A percentile compares a stretch with the other conserved stretches of the same genome.
Conservation (phyloP, 75 land plant genomes). For the Larix kaempferi region DNA sequence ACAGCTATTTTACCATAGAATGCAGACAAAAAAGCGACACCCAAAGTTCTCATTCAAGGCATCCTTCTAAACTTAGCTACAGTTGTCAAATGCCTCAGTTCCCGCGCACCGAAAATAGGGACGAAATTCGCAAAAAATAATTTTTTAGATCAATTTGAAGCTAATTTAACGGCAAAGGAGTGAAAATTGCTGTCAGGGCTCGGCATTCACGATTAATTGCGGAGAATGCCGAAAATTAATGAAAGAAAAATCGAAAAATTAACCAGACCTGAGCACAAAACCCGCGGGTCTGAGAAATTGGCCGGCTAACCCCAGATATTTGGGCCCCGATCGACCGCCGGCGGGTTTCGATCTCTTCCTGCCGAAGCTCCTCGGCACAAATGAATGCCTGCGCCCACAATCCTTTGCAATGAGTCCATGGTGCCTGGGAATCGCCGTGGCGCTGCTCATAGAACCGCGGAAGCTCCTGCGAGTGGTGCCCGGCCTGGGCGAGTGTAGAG, state of each 20-base stretch:
- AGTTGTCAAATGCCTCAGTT: not conserved
- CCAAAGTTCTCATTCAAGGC: not conserved
- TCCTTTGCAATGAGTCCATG: constrained; percentile 9
- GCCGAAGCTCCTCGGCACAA: constrained; percentile 7
- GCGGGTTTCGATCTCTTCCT: constrained; percentile 2
- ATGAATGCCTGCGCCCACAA: constrained; percentile 1
- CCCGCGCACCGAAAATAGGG: not conserved
- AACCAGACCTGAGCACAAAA: not conserved
- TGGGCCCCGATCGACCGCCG: not conserved
- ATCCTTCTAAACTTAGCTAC: not conserved
- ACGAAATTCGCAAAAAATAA: not conserved
- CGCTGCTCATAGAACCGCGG: constrained; percentile 8
- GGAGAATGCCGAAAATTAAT: too few relatives aligned
- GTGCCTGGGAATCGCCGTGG: not conserved
- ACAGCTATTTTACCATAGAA: not conserved
- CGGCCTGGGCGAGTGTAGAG: constrained; percentile 1
- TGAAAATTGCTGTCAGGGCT: not conserved
- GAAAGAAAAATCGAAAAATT: not conserved
- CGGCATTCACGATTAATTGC: not conserved
- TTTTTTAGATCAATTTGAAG: too few relatives aligned
- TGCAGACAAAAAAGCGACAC: not conserved
- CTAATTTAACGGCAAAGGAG: not conserved
- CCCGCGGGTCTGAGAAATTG: not conserved
- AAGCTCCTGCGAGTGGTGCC: constrained; percentile 5
- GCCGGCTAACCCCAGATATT: not conserved